Percentiles rank a stretch among this genome's conserved stretches.
Conservation (phyloP, 2,329 filamentous ascomycete genomes). For the Amylocarpus encephaloides region DNA sequence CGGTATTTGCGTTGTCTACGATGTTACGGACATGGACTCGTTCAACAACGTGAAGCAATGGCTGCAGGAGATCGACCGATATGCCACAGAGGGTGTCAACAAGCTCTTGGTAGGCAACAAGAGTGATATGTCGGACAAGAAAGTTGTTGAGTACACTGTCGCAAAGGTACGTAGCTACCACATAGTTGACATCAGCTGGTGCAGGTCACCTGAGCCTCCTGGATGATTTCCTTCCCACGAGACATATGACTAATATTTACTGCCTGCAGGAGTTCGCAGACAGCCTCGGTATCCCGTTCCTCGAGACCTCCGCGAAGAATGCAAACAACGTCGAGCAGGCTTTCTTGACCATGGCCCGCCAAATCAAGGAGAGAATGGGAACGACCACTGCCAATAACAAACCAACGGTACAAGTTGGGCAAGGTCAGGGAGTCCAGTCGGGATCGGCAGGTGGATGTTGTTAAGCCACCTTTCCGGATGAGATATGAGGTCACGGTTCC, state of each 20-base stretch:
- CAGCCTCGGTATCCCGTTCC: constrained; percentile 96
- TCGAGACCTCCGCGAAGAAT: constrained; percentile 99
- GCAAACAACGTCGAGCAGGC: constrained; percentile 99
- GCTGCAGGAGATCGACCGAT: constrained; percentile 99
- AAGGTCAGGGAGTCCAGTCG: constrained; percentile 88
- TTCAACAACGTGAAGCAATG: constrained; percentile 99
- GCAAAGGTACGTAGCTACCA: constrained; percentile 69
- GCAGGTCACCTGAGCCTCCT: constrained; percentile 12
- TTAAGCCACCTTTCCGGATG: constrained; percentile 46
- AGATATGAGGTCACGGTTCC: constrained; percentile 21
- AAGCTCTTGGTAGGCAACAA: constrained; percentile 99
- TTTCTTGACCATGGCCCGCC: constrained; percentile 98
- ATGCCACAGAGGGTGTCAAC: constrained; percentile 98
- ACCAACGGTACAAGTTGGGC: constrained; percentile 91
- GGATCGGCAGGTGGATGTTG: constrained; percentile 84
- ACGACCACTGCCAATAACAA: constrained; percentile 95
- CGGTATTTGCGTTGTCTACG: constrained; percentile 99
- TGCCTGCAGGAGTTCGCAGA: constrained; percentile 83
- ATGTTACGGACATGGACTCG: constrained; percentile 99
- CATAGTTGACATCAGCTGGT: constrained; percentile 24
- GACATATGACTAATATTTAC: constrained; percentile 15
- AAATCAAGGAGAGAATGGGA: constrained; percentile 99
- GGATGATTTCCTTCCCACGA: constrained; percentile 3
- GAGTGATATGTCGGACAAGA: constrained; percentile 99
- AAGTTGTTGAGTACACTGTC: constrained; percentile 98